Evolutionary conservation across 2,329 filamentous ascomycete species (phyloP).

Genomic region (Epichloe uncinata): DNA sequence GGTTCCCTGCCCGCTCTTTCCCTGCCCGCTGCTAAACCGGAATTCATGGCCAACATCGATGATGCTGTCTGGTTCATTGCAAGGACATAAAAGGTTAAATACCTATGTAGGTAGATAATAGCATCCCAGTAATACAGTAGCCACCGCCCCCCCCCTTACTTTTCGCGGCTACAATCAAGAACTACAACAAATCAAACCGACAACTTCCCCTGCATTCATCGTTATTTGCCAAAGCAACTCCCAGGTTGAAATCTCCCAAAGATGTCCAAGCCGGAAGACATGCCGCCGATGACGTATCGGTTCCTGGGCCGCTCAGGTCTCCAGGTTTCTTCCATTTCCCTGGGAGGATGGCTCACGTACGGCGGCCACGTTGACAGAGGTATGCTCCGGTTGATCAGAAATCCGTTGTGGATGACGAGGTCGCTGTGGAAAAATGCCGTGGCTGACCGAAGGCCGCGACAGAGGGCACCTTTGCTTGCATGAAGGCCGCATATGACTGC

Average conservation of each 20-base stretch:
- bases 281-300: slow-evolving; percentile 53
- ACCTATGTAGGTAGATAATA: too few species aligned
- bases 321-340: slow-evolving; percentile 59
- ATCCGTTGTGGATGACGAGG: not conserved
- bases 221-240: not conserved
- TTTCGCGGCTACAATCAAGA: too few species aligned
- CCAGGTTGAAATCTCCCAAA: not conserved
- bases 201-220: not conserved
- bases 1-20: too few species aligned
- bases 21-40: too few species aligned
- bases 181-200: not conserved
- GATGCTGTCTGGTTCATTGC: too few species aligned
- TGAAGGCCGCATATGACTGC: slow-evolving; percentile 46
- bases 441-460: not conserved
- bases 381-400: slow-evolving; percentile 14
- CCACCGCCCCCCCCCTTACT: too few species aligned
- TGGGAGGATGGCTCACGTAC: slow-evolving; percentile 63
- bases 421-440: not conserved
- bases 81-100: too few species aligned
- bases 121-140: too few species aligned
- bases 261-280: slow-evolving; percentile 28
- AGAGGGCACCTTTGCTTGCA: slow-evolving; percentile 39
- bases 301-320: slow-evolving; percentile 59
- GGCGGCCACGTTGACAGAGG: slow-evolving; percentile 59
- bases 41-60: too few species aligned